phyloP scores from a whole-genome alignment of 208 protist species.

The Novymonas esmeraldas region DNA sequence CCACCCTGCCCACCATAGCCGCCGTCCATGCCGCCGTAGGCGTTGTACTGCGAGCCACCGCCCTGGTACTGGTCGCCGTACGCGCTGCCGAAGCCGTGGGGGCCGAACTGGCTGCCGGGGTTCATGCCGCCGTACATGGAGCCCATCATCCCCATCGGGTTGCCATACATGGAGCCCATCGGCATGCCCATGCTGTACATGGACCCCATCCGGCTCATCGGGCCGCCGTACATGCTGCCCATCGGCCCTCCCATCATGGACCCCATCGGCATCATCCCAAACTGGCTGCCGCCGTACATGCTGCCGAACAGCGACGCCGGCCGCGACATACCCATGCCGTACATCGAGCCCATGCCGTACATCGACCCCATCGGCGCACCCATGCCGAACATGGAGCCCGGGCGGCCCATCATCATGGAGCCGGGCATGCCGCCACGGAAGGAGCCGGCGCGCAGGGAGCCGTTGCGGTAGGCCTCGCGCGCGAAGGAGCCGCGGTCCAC shows the following conservation, averaged over 20 bases:
- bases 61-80: constrained; percentile 28
- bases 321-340: constrained; percentile 20
- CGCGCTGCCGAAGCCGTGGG: constrained; percentile 31
- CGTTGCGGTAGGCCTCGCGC: constrained; percentile 16
- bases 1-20: constrained; percentile 24
- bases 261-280: constrained; percentile 25
- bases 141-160: constrained; percentile 32
- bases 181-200: constrained; percentile 48
- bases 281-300: constrained; percentile 28
- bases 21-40: constrained; percentile 23
- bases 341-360: constrained; percentile 33
- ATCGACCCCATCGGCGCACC: constrained; percentile 7
- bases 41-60: constrained; percentile 17
- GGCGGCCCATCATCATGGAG: constrained; percentile 12
- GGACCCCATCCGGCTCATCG: constrained; percentile 28
- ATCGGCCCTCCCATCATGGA: constrained; percentile 16
- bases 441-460: constrained; percentile 13
- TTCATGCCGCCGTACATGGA: constrained; percentile 37
- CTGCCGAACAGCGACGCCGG: constrained; percentile 14
- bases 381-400: constrained; percentile 28
- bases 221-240: constrained; percentile 19
- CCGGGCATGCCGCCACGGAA: constrained; percentile 16
- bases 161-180: constrained; percentile 43
- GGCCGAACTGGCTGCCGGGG: constrained; percentile 14
- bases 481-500: constrained; percentile 34